A percentile compares a stretch with the other conserved stretches of the same genome.
Evolutionary conservation across 164 flowering plant genomes (phyloP).

Genomic region (Magnolia sinica): DNA sequence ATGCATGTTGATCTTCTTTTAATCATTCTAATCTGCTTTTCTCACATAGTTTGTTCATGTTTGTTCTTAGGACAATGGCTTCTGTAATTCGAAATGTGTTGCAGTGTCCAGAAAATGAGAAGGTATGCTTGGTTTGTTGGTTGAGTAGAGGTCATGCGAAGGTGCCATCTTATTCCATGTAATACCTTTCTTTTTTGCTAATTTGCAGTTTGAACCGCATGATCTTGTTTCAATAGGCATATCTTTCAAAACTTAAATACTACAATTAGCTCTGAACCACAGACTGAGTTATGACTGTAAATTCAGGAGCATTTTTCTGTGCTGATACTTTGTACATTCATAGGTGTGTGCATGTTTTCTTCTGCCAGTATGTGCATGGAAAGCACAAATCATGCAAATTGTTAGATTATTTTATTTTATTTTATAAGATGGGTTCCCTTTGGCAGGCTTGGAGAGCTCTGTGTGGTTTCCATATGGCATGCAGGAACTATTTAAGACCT

Average conservation of each 20-base stretch:
- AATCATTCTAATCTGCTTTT: not conserved
- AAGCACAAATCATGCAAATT: not conserved
- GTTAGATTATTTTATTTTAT: slow-evolving; percentile 5
- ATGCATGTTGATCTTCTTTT: not conserved
- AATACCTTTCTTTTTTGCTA: not conserved
- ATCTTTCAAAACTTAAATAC: not conserved
- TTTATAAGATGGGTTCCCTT: not conserved
- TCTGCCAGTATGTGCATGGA: not conserved
- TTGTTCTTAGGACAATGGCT: slow-evolving; percentile 39
- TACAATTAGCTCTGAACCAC: not conserved
- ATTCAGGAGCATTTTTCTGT: not conserved
- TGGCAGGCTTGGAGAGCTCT: slow-evolving; percentile 83
- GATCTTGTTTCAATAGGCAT: not conserved
- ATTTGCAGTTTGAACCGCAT: not conserved
- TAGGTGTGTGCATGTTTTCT: not conserved
- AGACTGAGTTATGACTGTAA: not conserved
- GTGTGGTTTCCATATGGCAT: slow-evolving; percentile 48
- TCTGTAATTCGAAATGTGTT: slow-evolving; percentile 33
- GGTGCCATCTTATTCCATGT: not conserved
- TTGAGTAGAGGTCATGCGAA: not conserved
- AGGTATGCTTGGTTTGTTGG: slow-evolving; percentile 43
- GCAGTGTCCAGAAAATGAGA: slow-evolving; percentile 36
- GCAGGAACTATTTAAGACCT: slow-evolving; percentile 57
- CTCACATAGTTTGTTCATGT: not conserved
- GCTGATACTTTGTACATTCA: not conserved